Conservation (phyloP, 2,329 filamentous ascomycete species). For the Colletotrichum sojae region DNA sequence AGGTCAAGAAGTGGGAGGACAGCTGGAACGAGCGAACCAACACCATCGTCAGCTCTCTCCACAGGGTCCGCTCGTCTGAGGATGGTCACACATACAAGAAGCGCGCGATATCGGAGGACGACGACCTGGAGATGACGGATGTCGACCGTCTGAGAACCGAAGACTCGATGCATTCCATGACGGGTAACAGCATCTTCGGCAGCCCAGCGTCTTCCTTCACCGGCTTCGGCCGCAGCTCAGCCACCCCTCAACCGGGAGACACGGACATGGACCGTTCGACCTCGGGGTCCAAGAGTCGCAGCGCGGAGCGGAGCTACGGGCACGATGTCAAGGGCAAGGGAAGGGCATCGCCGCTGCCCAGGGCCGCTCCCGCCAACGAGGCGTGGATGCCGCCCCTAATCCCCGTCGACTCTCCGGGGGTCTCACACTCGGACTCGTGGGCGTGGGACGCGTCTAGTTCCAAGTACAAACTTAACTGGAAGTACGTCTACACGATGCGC, state of each 20-base stretch:
- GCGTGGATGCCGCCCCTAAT: conserved; percentile 50
- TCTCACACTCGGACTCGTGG: conserved; percentile 54
- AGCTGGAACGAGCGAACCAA: conserved; percentile 63
- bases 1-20: conserved; percentile 78
- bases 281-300: conserved; percentile 47
- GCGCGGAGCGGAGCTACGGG: conserved; percentile 48
- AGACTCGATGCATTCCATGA: conserved; percentile 40
- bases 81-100: conserved; percentile 69
- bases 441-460: conserved; percentile 63
- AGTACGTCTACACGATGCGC: conserved; percentile 91
- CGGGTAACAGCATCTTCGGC: conserved; percentile 47
- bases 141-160: conserved; percentile 48
- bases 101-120: conserved; percentile 65
- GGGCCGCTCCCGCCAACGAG: conserved; percentile 44
- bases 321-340: conserved; percentile 52
- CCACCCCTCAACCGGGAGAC: conserved; percentile 41
- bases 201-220: conserved; percentile 41
- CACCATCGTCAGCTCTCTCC: conserved; percentile 56
- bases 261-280: conserved; percentile 54
- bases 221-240: conserved; percentile 16
- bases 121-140: conserved; percentile 63
- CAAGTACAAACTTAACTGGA: conserved; percentile 85
- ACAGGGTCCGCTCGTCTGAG: conserved; percentile 58
- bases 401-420: conserved; percentile 46
- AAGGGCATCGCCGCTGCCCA: conserved; percentile 34